phyloP scores from a whole-genome alignment of 306 rosid genomes.

The peach (Prunus persica) region Prunus_persica_NCBIv2 NC_034015.1:19083501-19084000 shows the following conservation, averaged over 20 bases:
- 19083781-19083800: conserved; percentile 76
- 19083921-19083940: too few species aligned
- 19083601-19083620: not conserved
- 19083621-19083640: too few species aligned
- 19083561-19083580: conserved; percentile 46
- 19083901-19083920: too few species aligned
- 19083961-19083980: conserved; percentile 39
- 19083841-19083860: too few species aligned
- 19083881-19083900: too few species aligned
- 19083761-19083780: conserved; percentile 45
- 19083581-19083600: conserved; percentile 71
- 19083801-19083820: not conserved
- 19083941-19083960: conserved; percentile 55
- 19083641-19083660: too few species aligned
- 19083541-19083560: not conserved
- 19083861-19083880: too few species aligned
- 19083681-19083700: conserved; percentile 48
- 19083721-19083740: conserved; percentile 52
- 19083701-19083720: conserved; percentile 46
- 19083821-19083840: not conserved
- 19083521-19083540: not conserved
- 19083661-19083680: too few species aligned
- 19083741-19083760: conserved; percentile 54
- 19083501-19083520: too few species aligned
- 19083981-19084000: conserved; percentile 52